phyloP scores from a whole-genome alignment of 805 yeast genomes.

The Barnettozyma salicaria region DNA sequence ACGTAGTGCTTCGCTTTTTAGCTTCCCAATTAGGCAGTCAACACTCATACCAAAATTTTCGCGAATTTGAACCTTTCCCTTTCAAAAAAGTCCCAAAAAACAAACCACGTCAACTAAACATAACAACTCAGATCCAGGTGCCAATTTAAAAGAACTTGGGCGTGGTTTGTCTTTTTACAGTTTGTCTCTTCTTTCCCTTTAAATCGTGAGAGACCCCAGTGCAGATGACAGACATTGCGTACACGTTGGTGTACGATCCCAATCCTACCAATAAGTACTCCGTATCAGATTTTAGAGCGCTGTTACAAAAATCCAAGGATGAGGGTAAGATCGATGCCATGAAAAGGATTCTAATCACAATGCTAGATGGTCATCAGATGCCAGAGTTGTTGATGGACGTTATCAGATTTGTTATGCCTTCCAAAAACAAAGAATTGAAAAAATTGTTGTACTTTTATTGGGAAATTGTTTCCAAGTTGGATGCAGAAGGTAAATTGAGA shows the following conservation, averaged over 20 bases:
- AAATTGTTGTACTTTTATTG: conserved; percentile 91
- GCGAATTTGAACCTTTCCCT: conserved; percentile 21
- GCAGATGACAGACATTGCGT: conserved; percentile 40
- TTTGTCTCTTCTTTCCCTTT: neutral
- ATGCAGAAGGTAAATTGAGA: conserved; percentile 81
- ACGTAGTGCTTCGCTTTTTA: neutral
- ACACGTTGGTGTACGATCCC: conserved; percentile 77
- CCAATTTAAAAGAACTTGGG: too few species aligned
- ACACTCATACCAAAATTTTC: neutral
- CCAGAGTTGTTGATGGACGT: conserved; percentile 94
- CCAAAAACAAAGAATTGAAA: conserved; percentile 83
- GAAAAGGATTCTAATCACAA: conserved; percentile 78
- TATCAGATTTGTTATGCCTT: conserved; percentile 96
- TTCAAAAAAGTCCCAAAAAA: conserved; percentile 70
- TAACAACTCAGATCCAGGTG: too few species aligned
- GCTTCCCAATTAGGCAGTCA: conserved; percentile 13
- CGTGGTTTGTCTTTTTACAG: too few species aligned
- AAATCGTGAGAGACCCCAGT: neutral
- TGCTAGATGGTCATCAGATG: conserved; percentile 89
- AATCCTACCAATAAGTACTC: conserved; percentile 54
- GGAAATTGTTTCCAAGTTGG: conserved; percentile 95
- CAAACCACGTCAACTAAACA: conserved; percentile 5
- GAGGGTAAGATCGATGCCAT: conserved; percentile 83
- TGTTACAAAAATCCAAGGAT: conserved; percentile 85
- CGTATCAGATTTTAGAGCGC: conserved; percentile 64